Conservation (phyloP, 768 basidiomycete species). For the Grammothele lineata region DNA sequence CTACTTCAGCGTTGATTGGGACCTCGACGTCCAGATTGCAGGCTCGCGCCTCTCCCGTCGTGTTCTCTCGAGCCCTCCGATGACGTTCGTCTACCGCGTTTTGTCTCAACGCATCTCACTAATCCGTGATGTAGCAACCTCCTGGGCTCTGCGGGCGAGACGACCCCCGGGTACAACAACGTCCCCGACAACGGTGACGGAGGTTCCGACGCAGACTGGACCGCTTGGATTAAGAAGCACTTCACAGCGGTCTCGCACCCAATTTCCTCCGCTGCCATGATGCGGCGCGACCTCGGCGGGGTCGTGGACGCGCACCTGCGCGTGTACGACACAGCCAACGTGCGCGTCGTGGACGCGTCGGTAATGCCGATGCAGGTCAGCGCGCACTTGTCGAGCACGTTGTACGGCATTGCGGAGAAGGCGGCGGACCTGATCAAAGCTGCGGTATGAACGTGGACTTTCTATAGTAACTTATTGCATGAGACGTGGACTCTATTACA, state of each 20-base stretch:
- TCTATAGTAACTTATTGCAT: neutral
- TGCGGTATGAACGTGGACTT: conserved; percentile 28
- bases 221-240: conserved; percentile 36
- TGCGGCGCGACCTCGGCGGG: conserved; percentile 28
- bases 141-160: conserved; percentile 31
- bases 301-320: conserved; percentile 49
- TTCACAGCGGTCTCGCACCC: conserved; percentile 48
- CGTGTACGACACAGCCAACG: conserved; percentile 50
- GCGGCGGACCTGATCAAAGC: conserved; percentile 28
- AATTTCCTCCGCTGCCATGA: conserved; percentile 39
- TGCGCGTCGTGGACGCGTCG: conserved; percentile 53
- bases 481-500: too few relatives aligned
- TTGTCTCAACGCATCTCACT: conserved; percentile 23
- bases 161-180: conserved; percentile 35
- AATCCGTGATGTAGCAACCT: conserved; percentile 10
- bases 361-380: conserved; percentile 49
- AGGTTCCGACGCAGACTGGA: conserved; percentile 44
- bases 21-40: conserved; percentile 47
- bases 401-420: conserved; percentile 28
- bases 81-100: conserved; percentile 24
- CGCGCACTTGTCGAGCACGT: conserved; percentile 43
- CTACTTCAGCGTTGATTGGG: conserved; percentile 46
- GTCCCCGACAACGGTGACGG: conserved; percentile 39
- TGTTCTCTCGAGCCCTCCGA: conserved; percentile 37
- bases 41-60: conserved; percentile 40